Conservation (phyloP, 192 early-diverging fungal species). For the Gorgonomyces haynaldii region DNA sequence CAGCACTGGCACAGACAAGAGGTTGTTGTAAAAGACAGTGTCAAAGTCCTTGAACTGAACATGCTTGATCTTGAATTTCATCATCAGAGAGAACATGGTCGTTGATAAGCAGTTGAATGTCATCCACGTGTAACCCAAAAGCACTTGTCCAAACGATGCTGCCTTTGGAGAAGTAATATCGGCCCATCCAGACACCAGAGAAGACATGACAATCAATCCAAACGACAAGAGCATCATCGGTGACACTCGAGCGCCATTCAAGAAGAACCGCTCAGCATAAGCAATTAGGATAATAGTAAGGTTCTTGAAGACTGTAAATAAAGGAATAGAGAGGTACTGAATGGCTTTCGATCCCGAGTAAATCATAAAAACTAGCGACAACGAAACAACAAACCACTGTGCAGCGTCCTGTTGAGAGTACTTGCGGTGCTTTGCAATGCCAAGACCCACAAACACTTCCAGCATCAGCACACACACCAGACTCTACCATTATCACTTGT, state of each 20-base stretch:
- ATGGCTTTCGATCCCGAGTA: constrained; percentile 93
- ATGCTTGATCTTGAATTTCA: constrained; percentile 81
- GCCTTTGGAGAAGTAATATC: constrained; percentile 23
- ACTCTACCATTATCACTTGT: constrained; percentile 3
- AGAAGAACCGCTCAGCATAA: constrained; percentile 77
- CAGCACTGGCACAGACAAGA: constrained; percentile 69
- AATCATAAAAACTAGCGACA: constrained; percentile 83
- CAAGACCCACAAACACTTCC: constrained; percentile 31
- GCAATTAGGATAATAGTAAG: constrained; percentile 95
- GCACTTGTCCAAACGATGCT: constrained; percentile 11
- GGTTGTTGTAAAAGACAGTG: constrained; percentile 95
- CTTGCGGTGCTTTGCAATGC: constrained; percentile 12
- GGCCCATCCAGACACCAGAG: constrained; percentile 66
- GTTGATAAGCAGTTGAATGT: constrained; percentile 79
- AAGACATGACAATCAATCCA: constrained; percentile 65
- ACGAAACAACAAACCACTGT: constrained; percentile 70
- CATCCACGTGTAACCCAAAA: constrained; percentile 62
- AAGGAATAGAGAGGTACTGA: constrained; percentile 81
- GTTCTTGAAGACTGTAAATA: constrained; percentile 99
- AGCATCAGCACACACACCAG: constrained; percentile 24
- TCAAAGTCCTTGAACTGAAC: constrained; percentile 96
- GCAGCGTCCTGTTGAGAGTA: constrained; percentile 15
- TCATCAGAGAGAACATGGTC: constrained; percentile 75
- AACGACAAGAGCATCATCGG: constrained; percentile 74
- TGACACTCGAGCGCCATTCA: constrained; percentile 66